These are phyloP conservation scores for Flaveria ramosissima DNA, from an alignment of 129 eudicot genomes.

Conservation along the genomic window DNA sequence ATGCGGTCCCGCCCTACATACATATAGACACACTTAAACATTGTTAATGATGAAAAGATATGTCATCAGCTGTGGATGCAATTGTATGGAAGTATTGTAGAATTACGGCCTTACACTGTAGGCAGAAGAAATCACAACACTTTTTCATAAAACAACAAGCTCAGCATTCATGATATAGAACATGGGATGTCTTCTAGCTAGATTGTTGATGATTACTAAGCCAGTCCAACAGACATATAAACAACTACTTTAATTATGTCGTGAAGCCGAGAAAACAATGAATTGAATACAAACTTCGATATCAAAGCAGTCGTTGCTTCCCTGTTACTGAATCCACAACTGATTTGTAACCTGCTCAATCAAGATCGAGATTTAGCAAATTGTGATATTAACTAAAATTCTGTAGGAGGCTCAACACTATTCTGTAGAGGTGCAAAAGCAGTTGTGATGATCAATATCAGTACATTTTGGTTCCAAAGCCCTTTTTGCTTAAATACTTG, in stretches of 20 bases:
- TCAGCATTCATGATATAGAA: background rate
- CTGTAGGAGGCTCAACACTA: background rate
- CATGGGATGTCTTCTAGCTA: background rate
- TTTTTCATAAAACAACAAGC: background rate
- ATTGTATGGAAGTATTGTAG: background rate
- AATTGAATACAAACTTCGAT: conserved; percentile 2
- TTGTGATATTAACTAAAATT: background rate
- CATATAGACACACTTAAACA: no score
- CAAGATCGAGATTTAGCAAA: conserved; percentile 2
- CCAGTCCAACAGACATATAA: background rate
- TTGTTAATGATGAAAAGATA: no score
- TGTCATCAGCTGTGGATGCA: background rate
- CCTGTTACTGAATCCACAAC: conserved; percentile 84
- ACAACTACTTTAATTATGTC: background rate
- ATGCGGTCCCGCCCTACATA: no score
- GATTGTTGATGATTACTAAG: background rate
- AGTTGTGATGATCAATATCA: no score
- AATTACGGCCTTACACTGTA: background rate
- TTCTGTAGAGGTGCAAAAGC: no score
- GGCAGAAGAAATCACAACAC: background rate
- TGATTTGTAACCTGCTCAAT: conserved; percentile 61
- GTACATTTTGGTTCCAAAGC: no score
- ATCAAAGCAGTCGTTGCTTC: conserved; percentile 72
- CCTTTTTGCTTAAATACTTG: background rate
- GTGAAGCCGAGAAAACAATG: background rate